Base-by-base conservation (phyloP, 192 early-diverging fungal species). In the Piromyces sp. region DNA sequence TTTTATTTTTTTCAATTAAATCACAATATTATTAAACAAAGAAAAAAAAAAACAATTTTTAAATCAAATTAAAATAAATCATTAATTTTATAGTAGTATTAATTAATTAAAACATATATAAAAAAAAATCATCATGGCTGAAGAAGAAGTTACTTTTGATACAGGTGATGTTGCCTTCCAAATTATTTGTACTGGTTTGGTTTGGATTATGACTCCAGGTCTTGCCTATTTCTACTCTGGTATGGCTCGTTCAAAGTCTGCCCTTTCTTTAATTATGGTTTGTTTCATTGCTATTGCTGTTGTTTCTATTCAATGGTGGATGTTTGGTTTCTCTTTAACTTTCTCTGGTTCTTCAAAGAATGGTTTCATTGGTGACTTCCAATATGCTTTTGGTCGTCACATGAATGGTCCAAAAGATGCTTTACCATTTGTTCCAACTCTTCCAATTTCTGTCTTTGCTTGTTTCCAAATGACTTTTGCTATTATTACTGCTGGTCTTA, bases 181-280 rank as follows among this genome's bases (percentile, higher is more conserved):
- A 26, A 84, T 95, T 30, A 81, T 89, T 30, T 89, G 89, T 29
- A 88, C 95, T 12, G 93, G 92, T 1, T 85, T 97, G 38, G 95
- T 98, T 58, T 95, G 95, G 86, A 88, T 98, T 82, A 99, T 99
- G 96, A 91, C 37, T 1, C 91, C 91, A 1, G 91, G 79, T 38
- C 92, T 99, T 33, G 96, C 95, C 9, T 93, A 96, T 87, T 96
- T 98, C 82, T 99, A 99, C 89, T 94, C 95, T 80, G 97, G 97
- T 40, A 93, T 98, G 93, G 92, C 94, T 16, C 89, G 96, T 30
- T 89, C 89, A 84, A 99, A 99, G 88, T 96, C 97, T 89, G 93
- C 95, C 1, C 89, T 99, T 16, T 94, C 94, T 16, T 83, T 99
- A 81, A 92, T 97, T 37, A 92, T 97, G 88, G 87, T 95, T 40